Conservation (phyloP, 2,329 filamentous ascomycete species). For the Talaromyces amestolkiae region DNA sequence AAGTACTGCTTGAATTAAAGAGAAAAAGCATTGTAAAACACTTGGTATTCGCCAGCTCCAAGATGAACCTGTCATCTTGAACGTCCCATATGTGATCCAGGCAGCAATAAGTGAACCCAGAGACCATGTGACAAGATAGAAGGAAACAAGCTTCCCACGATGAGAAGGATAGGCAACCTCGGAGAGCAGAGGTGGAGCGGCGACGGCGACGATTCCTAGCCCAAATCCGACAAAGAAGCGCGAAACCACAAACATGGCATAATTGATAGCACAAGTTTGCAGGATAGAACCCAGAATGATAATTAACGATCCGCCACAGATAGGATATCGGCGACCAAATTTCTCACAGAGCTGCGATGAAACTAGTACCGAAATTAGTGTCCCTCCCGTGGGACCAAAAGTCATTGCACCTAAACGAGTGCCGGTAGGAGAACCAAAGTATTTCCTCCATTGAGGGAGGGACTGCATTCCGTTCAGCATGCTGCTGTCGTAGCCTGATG, state of each 20-base stretch:
- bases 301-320: constrained; percentile 31
- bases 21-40: constrained; percentile 20
- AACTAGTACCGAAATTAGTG: constrained; percentile 23
- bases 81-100: constrained; percentile 27
- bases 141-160: constrained; percentile 31
- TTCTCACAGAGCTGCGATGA: constrained; percentile 20
- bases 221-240: constrained; percentile 37
- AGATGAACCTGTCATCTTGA: constrained; percentile 17
- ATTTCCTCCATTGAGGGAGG: constrained; percentile 41
- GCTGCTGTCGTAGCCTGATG: constrained; percentile 47
- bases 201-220: constrained; percentile 31
- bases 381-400: constrained; percentile 46
- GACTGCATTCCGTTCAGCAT: constrained; percentile 50
- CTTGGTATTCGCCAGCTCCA: constrained; percentile 26
- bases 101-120: constrained; percentile 25
- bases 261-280: constrained; percentile 29
- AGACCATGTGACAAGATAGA: constrained; percentile 35
- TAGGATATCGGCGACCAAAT: constrained; percentile 28
- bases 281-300: constrained; percentile 28
- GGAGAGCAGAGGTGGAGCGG: constrained; percentile 39
- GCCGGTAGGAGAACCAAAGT: constrained; percentile 43
- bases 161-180: constrained; percentile 45
- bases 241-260: constrained; percentile 32
- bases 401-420: constrained; percentile 43
- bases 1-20: constrained; percentile 17